A percentile compares a stretch with the other conserved stretches of the same genome.
phyloP scores from a whole-genome alignment of 257 asterid species.

The Penstemon barbatus region DNA sequence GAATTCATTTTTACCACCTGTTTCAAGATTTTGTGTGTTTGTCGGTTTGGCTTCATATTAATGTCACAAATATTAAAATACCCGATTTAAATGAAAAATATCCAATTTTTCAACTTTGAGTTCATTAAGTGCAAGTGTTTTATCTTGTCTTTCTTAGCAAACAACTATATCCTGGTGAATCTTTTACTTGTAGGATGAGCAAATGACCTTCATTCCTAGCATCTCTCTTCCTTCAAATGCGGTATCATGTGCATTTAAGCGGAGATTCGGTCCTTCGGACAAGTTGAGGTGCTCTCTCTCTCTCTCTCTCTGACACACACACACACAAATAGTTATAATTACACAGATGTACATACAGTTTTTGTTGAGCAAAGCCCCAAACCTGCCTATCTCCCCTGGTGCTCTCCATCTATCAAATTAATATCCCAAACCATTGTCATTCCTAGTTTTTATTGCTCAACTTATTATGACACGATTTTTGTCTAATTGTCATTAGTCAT shows the following conservation, averaged over 20 bases:
- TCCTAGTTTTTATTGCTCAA: no score
- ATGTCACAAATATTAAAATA: neutral
- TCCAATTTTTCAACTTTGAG: neutral
- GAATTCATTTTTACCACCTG: no score
- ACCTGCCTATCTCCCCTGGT: no score
- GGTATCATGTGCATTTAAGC: slow-evolving; percentile 73
- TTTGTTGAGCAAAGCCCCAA: no score
- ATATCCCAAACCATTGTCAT: no score
- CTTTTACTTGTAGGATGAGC: slow-evolving; percentile 66
- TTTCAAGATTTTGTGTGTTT: slow-evolving; percentile 7
- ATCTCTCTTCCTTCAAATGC: slow-evolving; percentile 83
- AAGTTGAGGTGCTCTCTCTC: slow-evolving; percentile 68
- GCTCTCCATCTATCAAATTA: no score
- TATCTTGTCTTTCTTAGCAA: slow-evolving; percentile 12
- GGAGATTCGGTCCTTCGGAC: slow-evolving; percentile 78
- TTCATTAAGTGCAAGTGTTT: neutral
- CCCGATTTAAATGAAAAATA: neutral
- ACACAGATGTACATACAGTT: no score
- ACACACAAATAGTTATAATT: neutral
- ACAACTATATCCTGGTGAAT: slow-evolving; percentile 19
- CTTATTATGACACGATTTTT: no score
- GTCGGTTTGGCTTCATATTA: neutral
- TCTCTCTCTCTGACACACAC: neutral
- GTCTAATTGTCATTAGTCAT: no score
- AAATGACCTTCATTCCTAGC: slow-evolving; percentile 78